Evolutionary conservation across 2,329 filamentous ascomycete species (phyloP).

Genomic region (Monilinia laxa): DNA sequence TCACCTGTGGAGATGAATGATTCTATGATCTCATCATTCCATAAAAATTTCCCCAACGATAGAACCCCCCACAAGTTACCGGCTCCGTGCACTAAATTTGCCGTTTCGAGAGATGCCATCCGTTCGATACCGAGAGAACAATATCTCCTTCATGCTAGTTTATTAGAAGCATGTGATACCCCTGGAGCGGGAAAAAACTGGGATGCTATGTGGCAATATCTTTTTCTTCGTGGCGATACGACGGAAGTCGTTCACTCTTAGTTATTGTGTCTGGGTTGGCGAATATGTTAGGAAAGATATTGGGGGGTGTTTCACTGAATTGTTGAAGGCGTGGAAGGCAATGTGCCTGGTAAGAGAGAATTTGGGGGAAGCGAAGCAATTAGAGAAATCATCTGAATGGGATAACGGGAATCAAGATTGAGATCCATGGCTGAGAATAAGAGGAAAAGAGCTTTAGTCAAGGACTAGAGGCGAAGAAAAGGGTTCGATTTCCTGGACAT

Average conservation of each 20-base stretch:
- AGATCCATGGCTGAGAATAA: not conserved
- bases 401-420: not conserved
- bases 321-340: not conserved
- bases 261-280: conserved; percentile 11
- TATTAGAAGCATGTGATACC: not conserved
- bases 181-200: not conserved
- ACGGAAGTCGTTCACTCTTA: not conserved
- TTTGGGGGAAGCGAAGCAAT: not conserved
- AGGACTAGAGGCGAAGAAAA: not conserved
- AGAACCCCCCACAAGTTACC: not conserved
- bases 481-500: not conserved
- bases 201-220: conserved; percentile 8
- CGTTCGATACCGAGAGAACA: not conserved
- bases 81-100: not conserved
- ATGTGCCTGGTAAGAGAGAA: not conserved
- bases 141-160: not conserved
- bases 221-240: not conserved
- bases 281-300: not conserved
- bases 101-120: not conserved
- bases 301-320: not conserved
- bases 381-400: not conserved
- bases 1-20: not conserved
- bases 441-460: not conserved
- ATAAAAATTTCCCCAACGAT: not conserved
- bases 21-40: not conserved